A percentile compares a stretch with the other conserved stretches of the same genome.
These are phyloP conservation scores for Solioccasus polychromus DNA, from an alignment of 768 basidiomycete species.

Conservation along the genomic window DNA sequence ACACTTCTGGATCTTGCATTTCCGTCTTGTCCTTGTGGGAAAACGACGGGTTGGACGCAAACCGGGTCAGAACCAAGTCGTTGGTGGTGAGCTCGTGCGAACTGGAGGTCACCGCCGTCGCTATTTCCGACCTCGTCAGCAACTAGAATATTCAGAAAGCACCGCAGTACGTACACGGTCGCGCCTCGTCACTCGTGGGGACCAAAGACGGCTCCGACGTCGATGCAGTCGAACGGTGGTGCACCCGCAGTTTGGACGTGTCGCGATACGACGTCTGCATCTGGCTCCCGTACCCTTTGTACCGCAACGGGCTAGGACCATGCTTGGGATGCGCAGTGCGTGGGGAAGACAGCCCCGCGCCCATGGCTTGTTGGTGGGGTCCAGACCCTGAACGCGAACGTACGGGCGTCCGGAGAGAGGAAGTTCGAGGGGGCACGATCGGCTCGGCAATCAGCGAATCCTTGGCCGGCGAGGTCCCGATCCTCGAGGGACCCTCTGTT, in stretches of 20 bases:
- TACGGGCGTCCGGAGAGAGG: slow-evolving; percentile 31
- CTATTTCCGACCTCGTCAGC: slow-evolving; percentile 11
- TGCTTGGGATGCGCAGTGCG: slow-evolving; percentile 36
- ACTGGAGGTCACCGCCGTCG: slow-evolving; percentile 23
- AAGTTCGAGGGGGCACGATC: slow-evolving; percentile 28
- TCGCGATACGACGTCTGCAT: slow-evolving; percentile 40
- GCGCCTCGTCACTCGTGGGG: slow-evolving; percentile 47
- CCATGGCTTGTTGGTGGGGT: slow-evolving; percentile 21
- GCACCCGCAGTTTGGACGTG: slow-evolving; percentile 49
- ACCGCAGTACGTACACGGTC: slow-evolving; percentile 41
- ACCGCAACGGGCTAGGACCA: slow-evolving; percentile 43
- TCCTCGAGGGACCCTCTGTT: slow-evolving; percentile 19
- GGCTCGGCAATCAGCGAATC: slow-evolving; percentile 42
- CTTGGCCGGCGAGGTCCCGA: slow-evolving; percentile 45
- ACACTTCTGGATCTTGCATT: slow-evolving; percentile 52
- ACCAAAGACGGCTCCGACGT: slow-evolving; percentile 82
- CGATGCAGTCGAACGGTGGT: slow-evolving; percentile 70
- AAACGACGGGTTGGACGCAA: slow-evolving; percentile 38
- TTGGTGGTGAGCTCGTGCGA: slow-evolving; percentile 58
- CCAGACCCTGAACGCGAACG: slow-evolving; percentile 32
- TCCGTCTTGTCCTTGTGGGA: slow-evolving; percentile 56
- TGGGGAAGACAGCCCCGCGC: slow-evolving; percentile 29
- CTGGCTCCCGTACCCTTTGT: slow-evolving; percentile 36
- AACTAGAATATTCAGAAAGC: slow-evolving; percentile 15
- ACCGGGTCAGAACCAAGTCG: slow-evolving; percentile 45